Evolutionary conservation across 2,329 filamentous ascomycete species (phyloP), one percentile per base, ranked within the genome.

Genomic region (Sclerotinia glacialis): DNA sequence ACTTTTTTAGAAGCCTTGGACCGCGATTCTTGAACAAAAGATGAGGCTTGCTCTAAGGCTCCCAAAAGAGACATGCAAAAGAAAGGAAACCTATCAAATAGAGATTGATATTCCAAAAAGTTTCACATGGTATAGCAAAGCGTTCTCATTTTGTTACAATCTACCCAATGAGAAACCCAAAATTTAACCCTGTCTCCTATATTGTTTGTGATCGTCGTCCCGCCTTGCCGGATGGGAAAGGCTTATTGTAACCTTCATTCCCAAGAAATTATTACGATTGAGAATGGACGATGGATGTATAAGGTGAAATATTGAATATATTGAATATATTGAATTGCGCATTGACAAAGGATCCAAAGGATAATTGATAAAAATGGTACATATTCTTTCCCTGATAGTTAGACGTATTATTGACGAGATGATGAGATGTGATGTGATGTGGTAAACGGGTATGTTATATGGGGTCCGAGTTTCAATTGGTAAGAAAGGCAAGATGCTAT

Each of bases 201-300:
- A 37, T 31, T 40, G 46, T 31, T 37, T 37, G 47, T 63, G 47
- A 63, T 63, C 60, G 34, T 42, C 34, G 18, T 63, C 47, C 60
- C 60, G 60, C 47, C 18, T 53, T 18, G 37, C 47, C 34, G 34
- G 18, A 60, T 60, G 28, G n/a, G 12, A 60, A 40, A 28, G 31
- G 46, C 60, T 52, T 28, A 16, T 63, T 63, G 31, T 40, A 52
- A 52, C 46, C 59, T 62, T 62, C 34, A 37, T 52, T 52, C 59
- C 31, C 46, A 49, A 52, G 47, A 40, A 14, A 62, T 52, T 26
- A 47, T 18, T 50, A 9, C 14, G 16, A 18, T 34, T 47, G 26
- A 28, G 58, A 34, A 37, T 37, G 34, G n/a, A 26, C 23, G 23
- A 26, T 34, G 23, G 42, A 37, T 52, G 18, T 5, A 26, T 34